Base-by-base conservation (phyloP, 306 rosid species). In the Quercus ilex region DNA sequence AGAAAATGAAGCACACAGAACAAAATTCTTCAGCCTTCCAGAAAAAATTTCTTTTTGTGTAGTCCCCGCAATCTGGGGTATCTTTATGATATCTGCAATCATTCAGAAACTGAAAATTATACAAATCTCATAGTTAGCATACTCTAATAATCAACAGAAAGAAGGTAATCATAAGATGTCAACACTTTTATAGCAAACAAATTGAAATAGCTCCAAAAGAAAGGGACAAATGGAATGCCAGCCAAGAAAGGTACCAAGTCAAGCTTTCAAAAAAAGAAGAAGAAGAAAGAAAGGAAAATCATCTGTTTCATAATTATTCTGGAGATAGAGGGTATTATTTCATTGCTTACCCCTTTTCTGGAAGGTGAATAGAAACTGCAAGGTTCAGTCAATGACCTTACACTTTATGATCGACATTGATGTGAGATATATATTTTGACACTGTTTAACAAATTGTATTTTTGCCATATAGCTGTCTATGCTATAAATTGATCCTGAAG, bases 71-170 rank as follows among this genome's bases (percentile, higher is more conserved):
- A 14, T 83, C 62, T 28, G 72, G 30, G 20, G 60, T 53, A 30
- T 18, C 65, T 60, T 46, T 75, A 57, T 64, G 74, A 65, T 3
- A 75, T 82, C 85, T 75, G 81, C 78, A 70, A 76, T 62, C 73
- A 82, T 75, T 55, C 75, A 52, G 73, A 75, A 46, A 75, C 59
- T 14, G 35, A 65, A 74, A 30, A 68, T 67, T 4, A 67, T 33
- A 9, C 4, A 67, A 31, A 7, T 6, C 49, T 15, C 14, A 6
- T 65, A 14, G 35, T 65, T 10, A 9, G 49, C 35, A 17, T 33
- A 18, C 28, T 67, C 21, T 28, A 33, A 33, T 35, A 49, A 35
- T 67, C 72, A 67, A 20, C n/a, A 23, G 25, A 23, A 0, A 67
- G 26, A 38, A 67, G 26, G n/a, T 33, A 67, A 67, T 19, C n/a